Conservation (phyloP, 2,329 filamentous ascomycete genomes). For the Zasmidium angulare region DNA sequence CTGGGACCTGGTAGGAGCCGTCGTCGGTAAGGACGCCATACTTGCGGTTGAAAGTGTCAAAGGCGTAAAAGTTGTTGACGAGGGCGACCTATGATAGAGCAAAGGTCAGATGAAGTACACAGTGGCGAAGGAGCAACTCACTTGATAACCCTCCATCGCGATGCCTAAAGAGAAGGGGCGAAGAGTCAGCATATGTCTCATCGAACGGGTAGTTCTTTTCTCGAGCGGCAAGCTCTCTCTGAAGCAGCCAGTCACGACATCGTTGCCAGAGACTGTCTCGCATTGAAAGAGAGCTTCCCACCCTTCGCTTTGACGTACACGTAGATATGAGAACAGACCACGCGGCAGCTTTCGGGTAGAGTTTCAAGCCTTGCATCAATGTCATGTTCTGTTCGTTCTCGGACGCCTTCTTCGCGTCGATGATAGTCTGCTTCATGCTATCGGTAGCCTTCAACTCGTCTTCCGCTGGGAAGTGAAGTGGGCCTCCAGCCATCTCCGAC, state of each 20-base stretch:
- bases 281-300: conserved; percentile 36
- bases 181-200: too few relatives aligned
- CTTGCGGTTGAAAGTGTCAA: conserved; percentile 46
- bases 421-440: conserved; percentile 32
- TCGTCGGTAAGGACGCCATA: conserved; percentile 43
- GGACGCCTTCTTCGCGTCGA: conserved; percentile 46
- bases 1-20: conserved; percentile 38
- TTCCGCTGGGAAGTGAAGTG: conserved; percentile 25
- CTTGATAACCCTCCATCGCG: background rate
- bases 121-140: background rate
- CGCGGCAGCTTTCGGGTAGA: conserved; percentile 82
- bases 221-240: too few relatives aligned
- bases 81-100: conserved; percentile 82
- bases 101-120: too few relatives aligned
- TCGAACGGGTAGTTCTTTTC: too few relatives aligned
- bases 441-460: conserved; percentile 33
- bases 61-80: conserved; percentile 73
- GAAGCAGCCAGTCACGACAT: too few relatives aligned
- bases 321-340: conserved; percentile 89
- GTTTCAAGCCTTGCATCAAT: conserved; percentile 70
- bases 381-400: conserved; percentile 53
- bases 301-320: conserved; percentile 82
- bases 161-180: too few relatives aligned
- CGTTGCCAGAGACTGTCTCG: too few relatives aligned
- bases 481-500: conserved; percentile 4